Base-by-base conservation (phyloP, 257 asterid genomes). In the Solanum lycopersicoides region DNA sequence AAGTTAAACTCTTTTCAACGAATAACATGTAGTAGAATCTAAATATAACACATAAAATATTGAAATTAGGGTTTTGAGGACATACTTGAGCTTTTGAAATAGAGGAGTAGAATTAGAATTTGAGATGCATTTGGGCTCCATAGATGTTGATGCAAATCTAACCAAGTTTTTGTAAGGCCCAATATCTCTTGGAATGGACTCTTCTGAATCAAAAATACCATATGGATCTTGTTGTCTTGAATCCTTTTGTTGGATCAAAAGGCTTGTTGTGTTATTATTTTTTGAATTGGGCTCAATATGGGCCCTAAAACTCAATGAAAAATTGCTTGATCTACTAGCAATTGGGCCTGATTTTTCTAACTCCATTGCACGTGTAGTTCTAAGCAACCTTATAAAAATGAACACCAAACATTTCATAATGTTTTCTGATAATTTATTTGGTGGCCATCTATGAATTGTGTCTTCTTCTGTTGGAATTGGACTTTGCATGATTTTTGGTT, bases 181-280 rank as follows among this genome's bases (percentile, higher is more conserved):
- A 88, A 96, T 92, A 60, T 96, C 97, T 87, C 97, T 95, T 2
- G 93, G 88, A 23, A 93, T 86, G 9, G 98, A 95, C n/a, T 93
- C 98, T 87, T 95, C 95, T 8, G 92, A 88, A 41, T 93, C 91
- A 45, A 96, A 96, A 41, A 96, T 93, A 3, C 96, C 98, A n/a
- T 94, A 97, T 15, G 98, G 99, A 83, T 97, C 99, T 89, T 94
- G 99, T 83, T 97, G 99, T 30, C 98, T 89, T 21, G 96, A 92
- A 25, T 95, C 98, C 86, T 93, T 95, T 30, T 93, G 97, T 18
- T 73, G 80, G 28, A 90, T 68, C 89, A 87, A 59, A 25, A 88
- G 91, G 88, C 88, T 83, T 2, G 91, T 86, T 53, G 63, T 53
- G 2, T 4, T 1, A 68, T 34, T 68, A 68, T 14, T 84, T 45